phyloP scores from a whole-genome alignment of 768 basidiomycete genomes.

The Fomitopsis pulvina region DNA sequence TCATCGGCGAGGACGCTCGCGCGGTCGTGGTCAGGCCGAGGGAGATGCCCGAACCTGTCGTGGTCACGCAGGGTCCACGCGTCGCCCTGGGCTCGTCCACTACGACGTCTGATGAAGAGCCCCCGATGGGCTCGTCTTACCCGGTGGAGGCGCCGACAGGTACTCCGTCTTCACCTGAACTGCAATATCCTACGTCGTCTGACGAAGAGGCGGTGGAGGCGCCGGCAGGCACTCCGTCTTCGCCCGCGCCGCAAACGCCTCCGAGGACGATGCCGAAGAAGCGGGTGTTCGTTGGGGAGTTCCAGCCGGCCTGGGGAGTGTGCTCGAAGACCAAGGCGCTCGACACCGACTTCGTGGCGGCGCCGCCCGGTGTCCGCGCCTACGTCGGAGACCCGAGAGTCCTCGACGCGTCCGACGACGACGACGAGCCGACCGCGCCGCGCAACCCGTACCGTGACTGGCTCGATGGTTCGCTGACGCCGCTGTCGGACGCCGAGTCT shows the following conservation, averaged over 20 bases:
- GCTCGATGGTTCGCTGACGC: not conserved
- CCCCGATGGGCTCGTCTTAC: too few relatives aligned
- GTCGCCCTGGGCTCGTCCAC: too few relatives aligned
- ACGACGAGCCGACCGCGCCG: not conserved
- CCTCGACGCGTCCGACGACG: not conserved
- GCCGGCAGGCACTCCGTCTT: too few relatives aligned
- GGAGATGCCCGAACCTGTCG: not conserved
- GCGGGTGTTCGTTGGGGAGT: not conserved
- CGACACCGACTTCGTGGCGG: too few relatives aligned
- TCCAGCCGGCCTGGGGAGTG: not conserved
- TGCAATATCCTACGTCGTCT: too few relatives aligned
- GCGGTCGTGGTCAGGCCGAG: constrained; percentile 6
- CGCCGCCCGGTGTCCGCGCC: not conserved
- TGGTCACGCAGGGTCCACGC: not conserved
- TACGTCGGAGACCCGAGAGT: not conserved
- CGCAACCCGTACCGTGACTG: not conserved
- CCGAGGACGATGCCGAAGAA: too few relatives aligned
- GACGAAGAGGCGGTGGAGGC: too few relatives aligned
- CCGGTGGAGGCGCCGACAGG: too few relatives aligned
- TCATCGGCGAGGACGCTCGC: not conserved
- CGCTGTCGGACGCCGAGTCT: not conserved
- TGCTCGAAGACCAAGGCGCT: not conserved
- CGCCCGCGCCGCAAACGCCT: too few relatives aligned
- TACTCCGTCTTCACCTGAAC: too few relatives aligned
- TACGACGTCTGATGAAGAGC: too few relatives aligned